Base-by-base conservation (phyloP, 805 yeast genomes). In the Jamesozyma piceae region DNA sequence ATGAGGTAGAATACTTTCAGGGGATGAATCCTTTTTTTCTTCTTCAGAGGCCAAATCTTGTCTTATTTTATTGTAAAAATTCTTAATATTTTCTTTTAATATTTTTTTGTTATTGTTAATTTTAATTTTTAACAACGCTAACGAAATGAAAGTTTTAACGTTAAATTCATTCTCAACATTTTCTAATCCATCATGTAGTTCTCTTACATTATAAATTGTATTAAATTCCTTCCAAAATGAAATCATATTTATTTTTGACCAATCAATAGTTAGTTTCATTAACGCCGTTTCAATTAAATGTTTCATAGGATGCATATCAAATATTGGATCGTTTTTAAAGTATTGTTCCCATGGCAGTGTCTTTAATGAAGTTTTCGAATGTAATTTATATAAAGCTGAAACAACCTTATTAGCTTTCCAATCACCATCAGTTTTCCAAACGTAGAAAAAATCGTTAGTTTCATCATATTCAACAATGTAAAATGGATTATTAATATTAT, bases 391-490 rank as follows among this genome's bases (percentile, higher is more conserved):
- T 30, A 59, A 39, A 2, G 44, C 42, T 5, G 56, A 41, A 34
- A 58, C 47, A 1, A 54, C 42, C 14, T 44, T 41, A 34, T 52
- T 53, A 26, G 52, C 22, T n/a, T 54, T 48, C 61, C 61, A 59
- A 11, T 45, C 42, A 2, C 58, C 56, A 9, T 51, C 54, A 3
- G 59, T 49, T 36, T 49, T 55, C 62, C 63, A 60, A 27, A 60
- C 34, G 31, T 53, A 51, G 32, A 52, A 54, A 3, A 38, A 31
- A 14, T 49, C 45, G 22, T 49, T 39, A 4, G 41, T 47, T 26
- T 49, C 54, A 42, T 58, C 54, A 31, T 47, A 60, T 31, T 58
- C 63, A 6, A 60, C 40, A 22, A 60, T 49, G 37, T 49, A 60
- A 33, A 52, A 52, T 2, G 60, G 62, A n/a, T 44, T 42, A 11